Percentiles rank a stretch among this genome's conserved stretches.
phyloP scores from a whole-genome alignment of 2,329 filamentous ascomycete species.

The Paramyrothecium roridum region DNA sequence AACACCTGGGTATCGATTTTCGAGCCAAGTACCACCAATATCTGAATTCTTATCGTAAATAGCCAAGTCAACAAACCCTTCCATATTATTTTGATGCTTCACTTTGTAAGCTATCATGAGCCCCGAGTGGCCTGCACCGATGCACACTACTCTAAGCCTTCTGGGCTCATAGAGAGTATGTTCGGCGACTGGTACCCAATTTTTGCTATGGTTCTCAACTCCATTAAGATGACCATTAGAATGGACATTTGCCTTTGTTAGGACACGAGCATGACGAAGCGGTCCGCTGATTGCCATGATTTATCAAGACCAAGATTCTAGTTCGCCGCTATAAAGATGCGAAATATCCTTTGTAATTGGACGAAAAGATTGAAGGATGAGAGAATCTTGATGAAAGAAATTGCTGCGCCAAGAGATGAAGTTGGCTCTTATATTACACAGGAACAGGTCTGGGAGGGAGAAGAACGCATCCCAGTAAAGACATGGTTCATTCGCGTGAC shows the following conservation, averaged over 20 bases:
- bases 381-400: no score
- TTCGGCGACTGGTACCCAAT: background rate
- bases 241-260: background rate
- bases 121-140: constrained; percentile 7
- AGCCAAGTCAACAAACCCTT: constrained; percentile 2
- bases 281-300: background rate
- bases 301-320: no score
- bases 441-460: no score
- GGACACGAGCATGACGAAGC: background rate
- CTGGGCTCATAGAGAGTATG: background rate
- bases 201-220: background rate
- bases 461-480: no score
- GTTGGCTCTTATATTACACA: no score
- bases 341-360: no score
- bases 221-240: background rate
- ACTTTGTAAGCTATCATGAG: constrained; percentile 4
- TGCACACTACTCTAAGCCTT: constrained; percentile 1
- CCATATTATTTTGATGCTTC: constrained; percentile 1
- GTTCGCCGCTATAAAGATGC: no score
- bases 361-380: no score
- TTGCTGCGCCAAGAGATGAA: no score
- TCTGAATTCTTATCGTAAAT: constrained; percentile 13
- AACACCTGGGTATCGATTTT: constrained; percentile 11
- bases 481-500: no score
- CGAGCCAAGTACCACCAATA: constrained; percentile 11